Evolutionary conservation across 2,329 filamentous ascomycete genomes (phyloP), one percentile per base, ranked within the genome.

Genomic region (Ophiostoma australiae): DNA sequence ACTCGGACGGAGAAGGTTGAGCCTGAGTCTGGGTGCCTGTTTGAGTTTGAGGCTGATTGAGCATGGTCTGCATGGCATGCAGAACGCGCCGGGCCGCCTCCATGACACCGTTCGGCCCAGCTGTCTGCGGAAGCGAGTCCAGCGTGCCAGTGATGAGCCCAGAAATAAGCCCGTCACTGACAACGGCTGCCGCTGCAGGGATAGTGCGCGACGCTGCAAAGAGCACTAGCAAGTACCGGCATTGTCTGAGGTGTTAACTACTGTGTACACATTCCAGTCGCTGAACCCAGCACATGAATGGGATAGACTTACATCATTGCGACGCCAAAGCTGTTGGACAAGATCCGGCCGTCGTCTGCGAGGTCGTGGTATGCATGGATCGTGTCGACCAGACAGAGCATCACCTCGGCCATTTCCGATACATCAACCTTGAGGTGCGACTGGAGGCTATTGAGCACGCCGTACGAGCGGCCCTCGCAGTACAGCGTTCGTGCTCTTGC

Each of bases 211-310:
- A 72, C 1, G 71, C 73, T 1, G 73, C 71, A 67, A 72, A 75
- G 4, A 75, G 69, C 1, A 75, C 52, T 11, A 75, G 58, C 69
- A 75, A 39, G 27, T 74, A 73, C 1, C 74, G 74, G 48, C 73
- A 74, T 74, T 75, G 74, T 23, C 73, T 74, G 41, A 1, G 13
- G n/a, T 20, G 65, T 67, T 23, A 48, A 31, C 4, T n/a, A 31
- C 5, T 15, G 23, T 23, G 8, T 20, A 20, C 20, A 15, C 23
- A 13, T 58, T 27, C n/a, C n/a, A 27, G 13, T 6, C 20, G 1
- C 6, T 17, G 39, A 41, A 41, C 15, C 10, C 39, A 8, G 8
- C 10, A 41, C 17, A n/a, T 7, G 10, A 58, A 58, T 3, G 17
- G 27, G 8, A 5, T 17, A 13, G 10, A 70, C 73, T 17, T 69